phyloP scores from a whole-genome alignment of 177 flowering plant genomes.

The Vitis hybrid region DNA sequence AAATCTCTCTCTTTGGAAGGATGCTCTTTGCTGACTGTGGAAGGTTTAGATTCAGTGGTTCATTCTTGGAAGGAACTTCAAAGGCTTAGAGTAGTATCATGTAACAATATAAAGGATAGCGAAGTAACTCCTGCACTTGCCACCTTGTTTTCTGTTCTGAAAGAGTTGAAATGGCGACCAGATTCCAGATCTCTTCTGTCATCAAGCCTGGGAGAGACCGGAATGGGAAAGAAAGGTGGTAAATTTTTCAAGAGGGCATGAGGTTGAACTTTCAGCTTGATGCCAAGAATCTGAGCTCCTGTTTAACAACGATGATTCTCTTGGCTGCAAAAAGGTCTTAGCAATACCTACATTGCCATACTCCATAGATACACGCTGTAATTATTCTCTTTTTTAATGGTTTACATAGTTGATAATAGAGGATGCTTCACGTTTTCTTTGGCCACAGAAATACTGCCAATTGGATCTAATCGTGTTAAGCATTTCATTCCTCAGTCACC shows the following conservation, averaged over 20 bases:
- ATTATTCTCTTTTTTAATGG: too few relatives aligned
- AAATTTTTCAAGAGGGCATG: slow-evolving; percentile 65
- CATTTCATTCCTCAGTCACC: too few relatives aligned
- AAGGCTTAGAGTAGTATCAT: slow-evolving; percentile 77
- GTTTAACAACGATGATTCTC: too few relatives aligned
- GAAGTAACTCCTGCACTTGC: slow-evolving; percentile 78
- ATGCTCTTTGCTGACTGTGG: slow-evolving; percentile 79
- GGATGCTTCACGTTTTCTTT: too few relatives aligned
- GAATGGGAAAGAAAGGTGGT: slow-evolving; percentile 79
- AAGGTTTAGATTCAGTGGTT: slow-evolving; percentile 76
- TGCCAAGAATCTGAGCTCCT: too few relatives aligned
- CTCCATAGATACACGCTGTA: too few relatives aligned
- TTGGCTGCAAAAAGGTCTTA: too few relatives aligned
- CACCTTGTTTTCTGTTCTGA: slow-evolving; percentile 63
- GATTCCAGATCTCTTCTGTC: slow-evolving; percentile 73
- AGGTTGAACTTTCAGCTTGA: too few relatives aligned
- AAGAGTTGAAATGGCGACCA: slow-evolving; percentile 89
- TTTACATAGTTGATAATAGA: too few relatives aligned
- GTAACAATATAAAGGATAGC: slow-evolving; percentile 74
- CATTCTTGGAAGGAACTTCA: slow-evolving; percentile 73
- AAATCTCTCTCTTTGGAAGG: slow-evolving; percentile 77
- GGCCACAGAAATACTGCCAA: too few relatives aligned
- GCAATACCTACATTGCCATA: too few relatives aligned
- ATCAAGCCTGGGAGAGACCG: slow-evolving; percentile 69
- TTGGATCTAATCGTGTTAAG: too few relatives aligned